Conservation (phyloP, 345 rosid species). For the Hibiscus trionum region DNA sequence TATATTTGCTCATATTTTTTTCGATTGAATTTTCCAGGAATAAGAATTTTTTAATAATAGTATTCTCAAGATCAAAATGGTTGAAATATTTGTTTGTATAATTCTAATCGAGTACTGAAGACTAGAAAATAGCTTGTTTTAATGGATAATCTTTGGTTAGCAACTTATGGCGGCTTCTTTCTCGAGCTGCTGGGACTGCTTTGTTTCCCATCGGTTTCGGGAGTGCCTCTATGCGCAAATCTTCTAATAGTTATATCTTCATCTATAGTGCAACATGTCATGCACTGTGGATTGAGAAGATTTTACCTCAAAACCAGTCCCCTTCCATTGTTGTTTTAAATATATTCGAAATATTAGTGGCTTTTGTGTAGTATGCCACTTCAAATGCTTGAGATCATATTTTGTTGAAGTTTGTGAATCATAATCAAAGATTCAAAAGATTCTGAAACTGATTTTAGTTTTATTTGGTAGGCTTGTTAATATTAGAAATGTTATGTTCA, state of each 20-base stretch:
- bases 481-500: too few relatives aligned
- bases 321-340: background rate
- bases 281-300: constrained; percentile 18
- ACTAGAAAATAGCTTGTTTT: background rate
- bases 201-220: background rate
- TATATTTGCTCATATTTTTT: background rate
- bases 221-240: background rate
- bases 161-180: constrained; percentile 9
- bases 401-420: background rate
- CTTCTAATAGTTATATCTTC: background rate
- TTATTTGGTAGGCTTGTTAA: too few relatives aligned
- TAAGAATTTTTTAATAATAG: background rate
- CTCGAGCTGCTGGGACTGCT: constrained; percentile 2
- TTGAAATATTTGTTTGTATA: background rate
- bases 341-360: background rate
- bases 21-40: background rate
- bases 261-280: background rate
- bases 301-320: background rate
- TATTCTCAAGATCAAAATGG: background rate
- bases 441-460: background rate
- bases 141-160: background rate
- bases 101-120: background rate
- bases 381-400: background rate
- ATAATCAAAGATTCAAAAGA: background rate
- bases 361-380: background rate